phyloP scores from a whole-genome alignment of 129 eudicot species.

The Lactuca saligna region DNA sequence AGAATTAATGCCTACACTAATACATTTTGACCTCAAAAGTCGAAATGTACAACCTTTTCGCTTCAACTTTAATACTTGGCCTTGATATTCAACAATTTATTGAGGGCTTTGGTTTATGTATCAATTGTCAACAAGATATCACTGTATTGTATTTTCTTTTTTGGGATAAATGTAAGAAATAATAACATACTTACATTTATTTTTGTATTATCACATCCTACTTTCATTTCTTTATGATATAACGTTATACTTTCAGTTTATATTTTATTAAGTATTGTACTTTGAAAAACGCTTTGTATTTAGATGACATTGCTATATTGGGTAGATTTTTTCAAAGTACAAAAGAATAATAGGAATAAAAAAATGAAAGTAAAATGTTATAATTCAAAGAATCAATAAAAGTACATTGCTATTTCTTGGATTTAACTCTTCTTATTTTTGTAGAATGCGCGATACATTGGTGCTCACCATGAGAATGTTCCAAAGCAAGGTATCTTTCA shows the following conservation, averaged over 20 bases:
- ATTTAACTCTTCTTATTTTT: not conserved
- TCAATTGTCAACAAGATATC: slow-evolving; percentile 1
- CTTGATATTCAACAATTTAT: not conserved
- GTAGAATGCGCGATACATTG: slow-evolving; percentile 81
- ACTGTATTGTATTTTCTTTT: not conserved
- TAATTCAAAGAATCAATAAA: too few species aligned
- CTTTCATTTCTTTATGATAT: not conserved
- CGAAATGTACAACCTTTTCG: not conserved
- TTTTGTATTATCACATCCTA: not conserved
- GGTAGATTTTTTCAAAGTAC: not conserved
- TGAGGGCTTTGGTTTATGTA: not conserved
- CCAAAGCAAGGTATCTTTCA: slow-evolving; percentile 76
- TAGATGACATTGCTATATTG: not conserved
- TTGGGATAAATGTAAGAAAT: too few species aligned
- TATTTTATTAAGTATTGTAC: not conserved
- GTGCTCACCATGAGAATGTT: slow-evolving; percentile 95
- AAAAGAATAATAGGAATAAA: too few species aligned
- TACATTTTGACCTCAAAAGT: slow-evolving; percentile 16
- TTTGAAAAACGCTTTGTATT: not conserved
- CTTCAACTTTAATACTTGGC: not conserved
- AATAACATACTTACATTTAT: too few species aligned
- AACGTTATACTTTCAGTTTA: not conserved
- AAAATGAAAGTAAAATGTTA: too few species aligned
- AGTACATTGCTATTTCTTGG: not conserved
- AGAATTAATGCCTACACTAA: slow-evolving; percentile 4